These are phyloP conservation scores for Hippophae rhamnoides DNA, from an alignment of 306 rosid species.

Conservation along the genomic window DNA sequence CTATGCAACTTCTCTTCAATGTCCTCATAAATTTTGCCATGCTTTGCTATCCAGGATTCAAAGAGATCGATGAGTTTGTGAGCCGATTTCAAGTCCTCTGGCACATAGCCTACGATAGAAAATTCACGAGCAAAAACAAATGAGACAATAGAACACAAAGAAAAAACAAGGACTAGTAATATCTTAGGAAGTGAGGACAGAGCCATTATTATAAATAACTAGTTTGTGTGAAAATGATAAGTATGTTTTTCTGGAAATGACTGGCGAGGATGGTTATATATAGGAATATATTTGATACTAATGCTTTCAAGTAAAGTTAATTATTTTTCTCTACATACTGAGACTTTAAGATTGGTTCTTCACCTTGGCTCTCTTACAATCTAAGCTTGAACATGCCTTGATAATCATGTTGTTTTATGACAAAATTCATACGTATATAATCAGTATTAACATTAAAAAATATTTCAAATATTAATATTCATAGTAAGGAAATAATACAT, in stretches of 20 bases:
- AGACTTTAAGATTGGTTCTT: constrained; percentile 45
- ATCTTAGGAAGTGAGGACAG: constrained; percentile 20
- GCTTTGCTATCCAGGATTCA: constrained; percentile 55
- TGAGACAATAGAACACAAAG: constrained; percentile 19
- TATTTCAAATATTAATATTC: too few species aligned
- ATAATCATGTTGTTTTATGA: too few species aligned
- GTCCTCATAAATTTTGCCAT: constrained; percentile 40
- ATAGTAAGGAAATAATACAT: too few species aligned
- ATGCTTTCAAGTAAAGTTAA: constrained; percentile 48
- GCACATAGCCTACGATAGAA: constrained; percentile 58
- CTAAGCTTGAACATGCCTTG: too few species aligned
- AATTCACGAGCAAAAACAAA: constrained; percentile 28
- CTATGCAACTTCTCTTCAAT: constrained; percentile 55
- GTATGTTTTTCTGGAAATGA: not conserved
- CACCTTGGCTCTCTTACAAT: too few species aligned
- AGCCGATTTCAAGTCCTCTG: constrained; percentile 50
- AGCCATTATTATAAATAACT: constrained; percentile 21
- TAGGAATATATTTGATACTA: constrained; percentile 4
- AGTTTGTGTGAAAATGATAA: constrained; percentile 1
- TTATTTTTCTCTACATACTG: constrained; percentile 4
- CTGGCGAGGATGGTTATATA: constrained; percentile 13
- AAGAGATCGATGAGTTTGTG: constrained; percentile 48
- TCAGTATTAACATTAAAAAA: too few species aligned
- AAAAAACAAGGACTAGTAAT: constrained; percentile 20
- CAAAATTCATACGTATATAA: too few species aligned